Conservation (phyloP, 2,329 filamentous ascomycete genomes). For the Tricladium varicosporioides region DNA sequence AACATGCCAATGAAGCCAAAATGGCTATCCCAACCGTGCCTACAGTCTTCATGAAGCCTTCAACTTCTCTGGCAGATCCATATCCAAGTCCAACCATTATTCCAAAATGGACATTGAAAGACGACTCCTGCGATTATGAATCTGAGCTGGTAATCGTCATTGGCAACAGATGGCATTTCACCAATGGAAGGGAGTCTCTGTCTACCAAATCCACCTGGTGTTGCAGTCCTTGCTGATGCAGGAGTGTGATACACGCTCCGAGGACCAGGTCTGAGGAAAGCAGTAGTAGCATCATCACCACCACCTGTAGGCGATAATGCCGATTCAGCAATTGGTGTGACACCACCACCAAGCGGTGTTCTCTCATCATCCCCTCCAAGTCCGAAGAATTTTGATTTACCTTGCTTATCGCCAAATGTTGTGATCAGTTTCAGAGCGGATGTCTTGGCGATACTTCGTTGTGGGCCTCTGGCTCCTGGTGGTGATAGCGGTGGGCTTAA, state of each 20-base stretch:
- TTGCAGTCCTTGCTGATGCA: conserved; percentile 62
- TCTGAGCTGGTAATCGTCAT: conserved; percentile 51
- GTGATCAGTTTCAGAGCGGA: conserved; percentile 90
- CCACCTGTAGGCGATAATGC: conserved; percentile 69
- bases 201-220: conserved; percentile 58
- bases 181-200: conserved; percentile 76
- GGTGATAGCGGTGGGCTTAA: conserved; percentile 74
- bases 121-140: conserved; percentile 48
- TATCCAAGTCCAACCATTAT: conserved; percentile 40
- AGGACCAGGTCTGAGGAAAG: conserved; percentile 65
- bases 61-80: conserved; percentile 27
- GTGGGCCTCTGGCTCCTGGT: conserved; percentile 59
- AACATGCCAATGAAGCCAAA: conserved; percentile 46
- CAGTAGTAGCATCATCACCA: conserved; percentile 62
- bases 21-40: conserved; percentile 43
- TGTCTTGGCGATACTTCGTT: conserved; percentile 69
- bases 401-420: conserved; percentile 67
- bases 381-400: conserved; percentile 63
- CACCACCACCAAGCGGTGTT: conserved; percentile 77
- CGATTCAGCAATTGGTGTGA: conserved; percentile 84
- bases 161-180: conserved; percentile 58
- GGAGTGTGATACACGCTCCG: conserved; percentile 70
- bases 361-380: conserved; percentile 50
- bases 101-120: conserved; percentile 43
- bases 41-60: conserved; percentile 34